Evolutionary conservation across 192 early-diverging fungal genomes (phyloP).

Genomic region (Umbelopsis sp.): DNA sequence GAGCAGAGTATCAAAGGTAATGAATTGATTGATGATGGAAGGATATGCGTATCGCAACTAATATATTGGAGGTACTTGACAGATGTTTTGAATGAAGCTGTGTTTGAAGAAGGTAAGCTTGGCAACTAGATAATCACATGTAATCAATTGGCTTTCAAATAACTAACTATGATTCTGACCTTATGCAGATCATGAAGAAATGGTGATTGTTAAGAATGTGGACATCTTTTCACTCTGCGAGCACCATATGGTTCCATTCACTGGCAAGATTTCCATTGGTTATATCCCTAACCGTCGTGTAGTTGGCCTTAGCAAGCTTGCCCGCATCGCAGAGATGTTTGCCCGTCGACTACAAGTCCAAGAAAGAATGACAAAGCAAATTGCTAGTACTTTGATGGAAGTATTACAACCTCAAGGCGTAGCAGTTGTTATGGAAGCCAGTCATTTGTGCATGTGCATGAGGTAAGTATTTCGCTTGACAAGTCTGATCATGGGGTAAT

Average conservation of each 20-base stretch:
- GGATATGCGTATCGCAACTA: too few species aligned
- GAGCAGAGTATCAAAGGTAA: constrained; percentile 82
- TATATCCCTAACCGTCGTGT: constrained; percentile 97
- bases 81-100: constrained; percentile 91
- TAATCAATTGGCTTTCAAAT: not conserved
- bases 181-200: constrained; percentile 88
- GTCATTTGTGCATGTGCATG: constrained; percentile 55
- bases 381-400: constrained; percentile 88
- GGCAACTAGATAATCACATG: not conserved
- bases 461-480: not conserved
- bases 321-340: constrained; percentile 99
- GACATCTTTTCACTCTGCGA: constrained; percentile 97
- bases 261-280: constrained; percentile 95
- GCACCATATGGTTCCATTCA: constrained; percentile 98
- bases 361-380: constrained; percentile 97
- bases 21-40: not conserved
- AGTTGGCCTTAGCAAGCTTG: constrained; percentile 94
- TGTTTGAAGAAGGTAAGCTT: constrained; percentile 87
- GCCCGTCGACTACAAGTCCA: constrained; percentile 93
- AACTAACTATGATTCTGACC: constrained; percentile 5
- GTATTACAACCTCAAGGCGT: constrained; percentile 94
- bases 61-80: not conserved
- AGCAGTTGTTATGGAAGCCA: constrained; percentile 96
- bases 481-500: too few species aligned
- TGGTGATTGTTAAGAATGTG: constrained; percentile 99